These are phyloP conservation scores for Berkeleyomyces basicola DNA, from an alignment of 2,329 filamentous ascomycete genomes.

Conservation along the genomic window DNA sequence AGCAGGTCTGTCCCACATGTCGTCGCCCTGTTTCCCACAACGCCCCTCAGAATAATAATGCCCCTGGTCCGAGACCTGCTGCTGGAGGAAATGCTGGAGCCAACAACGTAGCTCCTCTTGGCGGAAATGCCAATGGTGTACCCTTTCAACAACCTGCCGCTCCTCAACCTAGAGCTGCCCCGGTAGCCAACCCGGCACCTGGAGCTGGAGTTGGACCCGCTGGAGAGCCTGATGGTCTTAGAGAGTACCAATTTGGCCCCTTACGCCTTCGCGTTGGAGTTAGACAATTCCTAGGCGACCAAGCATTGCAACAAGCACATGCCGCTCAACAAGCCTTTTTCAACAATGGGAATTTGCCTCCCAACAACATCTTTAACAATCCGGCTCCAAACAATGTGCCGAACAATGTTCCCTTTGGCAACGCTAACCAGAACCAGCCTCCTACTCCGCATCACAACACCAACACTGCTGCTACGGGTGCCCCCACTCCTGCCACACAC, in stretches of 20 bases:
- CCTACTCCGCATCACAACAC: not conserved
- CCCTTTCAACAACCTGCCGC: conserved; percentile 9
- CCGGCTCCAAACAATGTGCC: not conserved
- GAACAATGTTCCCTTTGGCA: not conserved
- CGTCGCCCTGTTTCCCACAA: conserved; percentile 56
- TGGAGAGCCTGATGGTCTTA: conserved; percentile 6
- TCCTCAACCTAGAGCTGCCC: conserved; percentile 1
- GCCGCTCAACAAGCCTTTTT: conserved; percentile 10
- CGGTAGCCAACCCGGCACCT: not conserved
- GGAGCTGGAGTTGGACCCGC: not conserved
- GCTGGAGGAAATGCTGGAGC: conserved; percentile 15
- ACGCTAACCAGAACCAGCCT: not conserved
- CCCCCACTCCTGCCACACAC: not conserved
- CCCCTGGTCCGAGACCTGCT: conserved; percentile 18
- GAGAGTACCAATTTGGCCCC: conserved; percentile 10
- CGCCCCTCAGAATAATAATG: conserved; percentile 20
- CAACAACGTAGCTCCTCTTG: conserved; percentile 16
- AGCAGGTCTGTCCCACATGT: conserved; percentile 94
- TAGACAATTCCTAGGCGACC: conserved; percentile 20
- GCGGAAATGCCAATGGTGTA: conserved; percentile 18
- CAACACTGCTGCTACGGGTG: not conserved
- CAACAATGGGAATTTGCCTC: conserved; percentile 7
- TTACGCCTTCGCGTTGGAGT: conserved; percentile 16
- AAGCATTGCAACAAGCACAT: conserved; percentile 12
- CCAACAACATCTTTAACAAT: conserved; percentile 6